Conservation (phyloP, 306 rosid genomes). For the Cucurbita maxima region DNA sequence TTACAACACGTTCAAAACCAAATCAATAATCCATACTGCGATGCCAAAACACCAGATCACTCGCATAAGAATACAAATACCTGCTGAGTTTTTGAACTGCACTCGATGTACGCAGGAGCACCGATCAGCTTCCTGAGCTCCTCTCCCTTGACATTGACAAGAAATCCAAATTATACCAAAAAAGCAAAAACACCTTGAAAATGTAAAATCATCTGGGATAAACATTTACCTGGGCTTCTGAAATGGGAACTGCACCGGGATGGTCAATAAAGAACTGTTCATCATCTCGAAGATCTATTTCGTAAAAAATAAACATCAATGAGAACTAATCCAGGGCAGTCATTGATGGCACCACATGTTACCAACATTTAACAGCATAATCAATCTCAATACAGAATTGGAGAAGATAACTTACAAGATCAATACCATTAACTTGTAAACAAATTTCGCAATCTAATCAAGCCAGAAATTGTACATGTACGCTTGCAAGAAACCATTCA, state of each 20-base stretch:
- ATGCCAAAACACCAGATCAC: neutral
- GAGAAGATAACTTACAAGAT: neutral
- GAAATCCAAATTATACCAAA: neutral
- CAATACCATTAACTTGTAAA: neutral
- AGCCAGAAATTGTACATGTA: neutral
- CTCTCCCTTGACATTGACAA: slow-evolving; percentile 53
- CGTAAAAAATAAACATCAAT: slow-evolving; percentile 15
- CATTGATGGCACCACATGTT: neutral
- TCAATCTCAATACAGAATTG: neutral
- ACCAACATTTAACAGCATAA: neutral
- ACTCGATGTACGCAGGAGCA: slow-evolving; percentile 88
- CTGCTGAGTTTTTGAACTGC: slow-evolving; percentile 97
- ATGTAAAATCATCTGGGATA: neutral
- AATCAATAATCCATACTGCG: neutral
- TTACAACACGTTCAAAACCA: slow-evolving; percentile 3
- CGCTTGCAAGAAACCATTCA: neutral
- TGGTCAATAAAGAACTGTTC: slow-evolving; percentile 85
- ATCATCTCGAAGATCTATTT: slow-evolving; percentile 92
- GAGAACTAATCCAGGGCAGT: neutral
- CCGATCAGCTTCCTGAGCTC: slow-evolving; percentile 87
- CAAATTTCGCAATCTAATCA: neutral
- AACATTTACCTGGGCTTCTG: slow-evolving; percentile 57
- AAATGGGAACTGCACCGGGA: slow-evolving; percentile 93
- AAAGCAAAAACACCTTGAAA: neutral
- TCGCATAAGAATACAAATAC: slow-evolving; percentile 12